Evolutionary conservation across 345 rosid genomes (phyloP), one percentile per base, ranked within the genome.

Genomic region (Boechera stricta): DNA sequence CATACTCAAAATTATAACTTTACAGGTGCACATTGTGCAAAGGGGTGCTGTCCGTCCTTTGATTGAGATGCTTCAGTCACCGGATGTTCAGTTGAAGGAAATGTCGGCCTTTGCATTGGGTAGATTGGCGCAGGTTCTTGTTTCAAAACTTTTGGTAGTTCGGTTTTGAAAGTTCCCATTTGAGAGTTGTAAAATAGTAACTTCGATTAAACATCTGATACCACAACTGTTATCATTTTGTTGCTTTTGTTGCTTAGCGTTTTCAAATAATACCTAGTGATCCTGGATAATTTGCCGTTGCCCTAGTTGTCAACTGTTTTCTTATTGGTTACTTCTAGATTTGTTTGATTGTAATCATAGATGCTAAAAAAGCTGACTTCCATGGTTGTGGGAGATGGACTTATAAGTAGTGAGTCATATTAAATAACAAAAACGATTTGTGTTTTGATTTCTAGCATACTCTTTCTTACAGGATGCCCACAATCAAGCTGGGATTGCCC

Each of bases 91-190:
- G 80, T 82, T 95, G 84, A 89, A 89, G 81, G 99, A 95, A 85
- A 95, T 95, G 99, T 90, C 99, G 3, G 98, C 99, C 72, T 95
- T 95, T 88, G 99, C 99, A 70, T 80, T 95, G 83, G 99, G 99
- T 88, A 89, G 99, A 80, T 83, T 95, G 90, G 99, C 99, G 6
- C 99, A 92, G 99, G 99, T 95, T 72, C 77, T 62, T 74, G 70
- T 72, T 76, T 24, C 8, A 29, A 72, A 72, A 65, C 38, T 36
- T 35, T 49, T 57, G 16, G 38, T 74, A 44, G 52, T 68, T 63
- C 44, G 52, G 52, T 53, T 41, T 33, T 41, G 24, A 18, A 52
- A 60, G 70, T 49, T 51, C 42, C 53, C 61, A 51, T 67, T 72
- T 51, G 65, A 61, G 69, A 10, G 10, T 67, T 52, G 51, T 51